Conservation (phyloP, 495 filamentous ascomycete genomes). For the Xylaria venustula region DNA sequence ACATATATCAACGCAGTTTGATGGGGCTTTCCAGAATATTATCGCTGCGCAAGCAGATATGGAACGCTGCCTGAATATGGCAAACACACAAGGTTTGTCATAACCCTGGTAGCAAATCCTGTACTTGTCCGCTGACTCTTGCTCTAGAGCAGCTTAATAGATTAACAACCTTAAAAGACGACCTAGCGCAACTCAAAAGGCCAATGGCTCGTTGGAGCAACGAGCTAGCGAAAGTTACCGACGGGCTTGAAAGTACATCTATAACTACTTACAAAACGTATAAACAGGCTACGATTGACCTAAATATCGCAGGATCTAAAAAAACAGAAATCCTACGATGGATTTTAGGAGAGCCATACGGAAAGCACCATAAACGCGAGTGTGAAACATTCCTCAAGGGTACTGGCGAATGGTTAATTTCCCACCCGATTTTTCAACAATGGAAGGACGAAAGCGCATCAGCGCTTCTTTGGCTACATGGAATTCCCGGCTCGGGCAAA, state of each 20-base stretch:
- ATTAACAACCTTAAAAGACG: too few species aligned
- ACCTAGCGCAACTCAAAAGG: conserved; percentile 12
- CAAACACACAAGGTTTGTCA: neutral
- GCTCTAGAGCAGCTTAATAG: too few species aligned
- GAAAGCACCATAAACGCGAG: conserved; percentile 21
- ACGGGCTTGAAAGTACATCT: conserved; percentile 17
- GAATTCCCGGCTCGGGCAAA: conserved; percentile 33
- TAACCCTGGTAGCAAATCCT: too few species aligned
- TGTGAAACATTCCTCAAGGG: conserved; percentile 15
- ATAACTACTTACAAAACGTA: neutral
- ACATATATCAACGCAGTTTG: too few species aligned
- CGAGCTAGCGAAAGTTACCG: conserved; percentile 19
- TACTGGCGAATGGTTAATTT: conserved; percentile 27
- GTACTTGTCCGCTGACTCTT: too few species aligned
- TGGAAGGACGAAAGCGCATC: conserved; percentile 31
- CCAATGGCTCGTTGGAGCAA: conserved; percentile 19
- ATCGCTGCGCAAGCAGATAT: too few species aligned
- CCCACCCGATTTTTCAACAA: neutral
- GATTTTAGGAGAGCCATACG: conserved; percentile 20
- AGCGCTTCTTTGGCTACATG: conserved; percentile 33
- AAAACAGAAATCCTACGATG: conserved; percentile 15
- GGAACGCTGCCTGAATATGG: neutral
- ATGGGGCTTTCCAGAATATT: too few species aligned
- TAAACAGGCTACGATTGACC: neutral
- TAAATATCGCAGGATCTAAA: conserved; percentile 2